Evolutionary conservation across 768 basidiomycete species (phyloP).

Genomic region (Tulasnella sp.): DNA sequence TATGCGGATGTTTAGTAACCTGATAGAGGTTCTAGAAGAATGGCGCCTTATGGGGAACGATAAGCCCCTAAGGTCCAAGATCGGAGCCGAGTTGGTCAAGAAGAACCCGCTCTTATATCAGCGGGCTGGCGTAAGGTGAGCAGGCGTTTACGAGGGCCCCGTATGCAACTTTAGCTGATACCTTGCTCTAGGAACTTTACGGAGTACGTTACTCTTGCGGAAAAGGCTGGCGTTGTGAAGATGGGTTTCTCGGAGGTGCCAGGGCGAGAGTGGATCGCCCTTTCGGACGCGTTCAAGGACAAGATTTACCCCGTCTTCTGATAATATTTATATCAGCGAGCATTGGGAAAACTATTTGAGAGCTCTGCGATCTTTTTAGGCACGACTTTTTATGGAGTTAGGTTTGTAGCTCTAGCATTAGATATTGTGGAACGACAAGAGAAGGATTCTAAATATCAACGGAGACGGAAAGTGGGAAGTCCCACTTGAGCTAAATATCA

Average conservation of each 20-base stretch:
- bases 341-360: not conserved
- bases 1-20: not conserved
- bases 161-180: not conserved
- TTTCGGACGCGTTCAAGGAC: not conserved
- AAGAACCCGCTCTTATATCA: constrained; percentile 3
- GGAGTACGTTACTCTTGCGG: constrained; percentile 4
- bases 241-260: not conserved
- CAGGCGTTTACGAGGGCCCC: not conserved
- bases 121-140: constrained; percentile 3
- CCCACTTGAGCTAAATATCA: too few species aligned
- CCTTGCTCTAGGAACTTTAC: not conserved
- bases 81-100: not conserved
- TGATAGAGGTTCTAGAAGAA: constrained; percentile 10
- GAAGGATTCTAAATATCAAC: too few species aligned
- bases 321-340: not conserved
- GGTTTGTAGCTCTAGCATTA: too few species aligned
- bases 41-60: constrained; percentile 1
- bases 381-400: not conserved
- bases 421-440: too few species aligned
- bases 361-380: not conserved
- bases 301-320: not conserved
- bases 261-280: constrained; percentile 3
- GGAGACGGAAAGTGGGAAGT: too few species aligned
- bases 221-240: not conserved
- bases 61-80: not conserved